These are phyloP conservation scores for Mucor indicus DNA, from an alignment of 371 early-diverging fungal genomes.

Conservation along the genomic window DNA sequence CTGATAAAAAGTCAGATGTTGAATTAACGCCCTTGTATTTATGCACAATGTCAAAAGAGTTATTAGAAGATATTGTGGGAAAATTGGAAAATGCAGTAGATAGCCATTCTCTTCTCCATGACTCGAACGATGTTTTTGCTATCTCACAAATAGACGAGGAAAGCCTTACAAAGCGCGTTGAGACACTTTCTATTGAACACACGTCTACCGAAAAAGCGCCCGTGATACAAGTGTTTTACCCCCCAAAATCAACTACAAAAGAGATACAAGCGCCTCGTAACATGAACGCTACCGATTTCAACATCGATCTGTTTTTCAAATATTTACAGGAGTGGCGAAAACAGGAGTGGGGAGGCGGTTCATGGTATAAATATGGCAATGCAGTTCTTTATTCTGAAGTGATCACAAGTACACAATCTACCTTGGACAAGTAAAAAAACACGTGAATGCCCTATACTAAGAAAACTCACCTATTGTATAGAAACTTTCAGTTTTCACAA, in stretches of 20 bases:
- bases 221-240: conserved; percentile 11
- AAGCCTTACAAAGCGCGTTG: not conserved
- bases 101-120: not conserved
- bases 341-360: conserved; percentile 20
- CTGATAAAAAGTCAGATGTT: conserved; percentile 27
- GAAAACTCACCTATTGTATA: conserved; percentile 2
- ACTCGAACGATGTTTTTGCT: conserved; percentile 12
- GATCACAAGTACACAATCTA: conserved; percentile 83
- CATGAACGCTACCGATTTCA: too few species aligned
- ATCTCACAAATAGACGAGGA: not conserved
- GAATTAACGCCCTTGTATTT: conserved; percentile 52
- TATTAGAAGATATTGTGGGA: not conserved
- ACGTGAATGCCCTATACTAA: not conserved
- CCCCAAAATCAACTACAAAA: not conserved
- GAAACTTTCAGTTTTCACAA: conserved; percentile 64
- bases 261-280: not conserved
- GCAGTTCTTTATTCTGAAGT: conserved; percentile 71
- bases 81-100: conserved; percentile 1
- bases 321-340: conserved; percentile 20
- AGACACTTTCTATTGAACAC: conserved; percentile 6
- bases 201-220: conserved; percentile 12
- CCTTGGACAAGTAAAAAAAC: conserved; percentile 76
- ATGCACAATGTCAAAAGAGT: conserved; percentile 1
- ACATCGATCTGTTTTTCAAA: conserved; percentile 22
- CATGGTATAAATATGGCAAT: conserved; percentile 59